Percentiles rank a stretch among this genome's conserved stretches.
Evolutionary conservation across 805 yeast species (phyloP).

Genomic region (Clavispora carvajalis): DNA sequence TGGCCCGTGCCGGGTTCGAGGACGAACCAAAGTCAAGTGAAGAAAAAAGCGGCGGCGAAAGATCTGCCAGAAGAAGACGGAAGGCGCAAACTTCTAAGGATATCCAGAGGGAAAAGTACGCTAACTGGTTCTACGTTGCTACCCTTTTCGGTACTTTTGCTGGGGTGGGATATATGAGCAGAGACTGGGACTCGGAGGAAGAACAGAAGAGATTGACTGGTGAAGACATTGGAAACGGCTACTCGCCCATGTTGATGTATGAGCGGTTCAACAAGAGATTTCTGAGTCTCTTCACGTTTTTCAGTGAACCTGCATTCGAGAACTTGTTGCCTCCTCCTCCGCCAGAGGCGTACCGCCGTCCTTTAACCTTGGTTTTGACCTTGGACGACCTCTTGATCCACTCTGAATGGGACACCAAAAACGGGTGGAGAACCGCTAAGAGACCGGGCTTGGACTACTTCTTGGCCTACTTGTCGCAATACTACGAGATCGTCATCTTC

Average conservation of each 20-base stretch:
- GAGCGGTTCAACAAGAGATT: constrained; percentile 68
- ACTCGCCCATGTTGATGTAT: constrained; percentile 58
- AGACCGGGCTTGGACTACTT: constrained; percentile 98
- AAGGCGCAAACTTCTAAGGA: constrained; percentile 62
- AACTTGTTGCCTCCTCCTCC: constrained; percentile 93
- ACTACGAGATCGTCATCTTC: constrained; percentile 92
- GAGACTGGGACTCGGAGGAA: constrained; percentile 82
- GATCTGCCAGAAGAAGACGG: constrained; percentile 24
- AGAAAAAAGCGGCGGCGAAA: constrained; percentile 10
- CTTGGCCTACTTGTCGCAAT: constrained; percentile 88
- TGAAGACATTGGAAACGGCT: constrained; percentile 59
- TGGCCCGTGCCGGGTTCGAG: constrained; percentile 82
- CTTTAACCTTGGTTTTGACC: constrained; percentile 81
- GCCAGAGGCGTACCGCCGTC: constrained; percentile 85
- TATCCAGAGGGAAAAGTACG: constrained; percentile 75
- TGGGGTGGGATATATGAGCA: constrained; percentile 60
- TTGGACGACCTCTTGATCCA: constrained; percentile 89
- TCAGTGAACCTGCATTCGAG: constrained; percentile 91
- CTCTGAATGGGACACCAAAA: constrained; percentile 83
- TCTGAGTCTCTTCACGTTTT: constrained; percentile 69
- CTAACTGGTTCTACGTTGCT: constrained; percentile 65
- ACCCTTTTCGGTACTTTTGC: constrained; percentile 49
- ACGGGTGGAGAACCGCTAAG: constrained; percentile 98
- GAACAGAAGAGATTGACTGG: constrained; percentile 50
- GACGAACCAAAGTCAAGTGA: constrained; percentile 20